Evolutionary conservation across 140 eudicot genomes (phyloP), one percentile per base, ranked within the genome.

Genomic region (Cichorium intybus): DNA sequence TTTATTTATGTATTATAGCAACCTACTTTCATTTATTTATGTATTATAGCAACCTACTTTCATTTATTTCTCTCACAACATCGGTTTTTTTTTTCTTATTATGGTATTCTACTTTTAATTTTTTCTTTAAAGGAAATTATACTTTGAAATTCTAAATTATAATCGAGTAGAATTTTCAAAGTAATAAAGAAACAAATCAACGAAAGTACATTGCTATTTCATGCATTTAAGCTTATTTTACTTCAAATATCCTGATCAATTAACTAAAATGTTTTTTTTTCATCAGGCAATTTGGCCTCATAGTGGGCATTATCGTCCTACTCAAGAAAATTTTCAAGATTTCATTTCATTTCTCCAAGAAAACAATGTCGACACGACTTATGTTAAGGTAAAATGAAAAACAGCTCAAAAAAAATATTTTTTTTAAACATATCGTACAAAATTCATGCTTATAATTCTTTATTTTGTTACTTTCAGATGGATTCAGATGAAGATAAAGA

Each of bases 251-350:
- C 41, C 18, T 27, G 41, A 48, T 63, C 69, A 34, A 20, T 52
- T 9, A 28, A 73, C 22, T 72, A 62, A 64, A 31, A 52, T 46
- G 54, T 56, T 52, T 56, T 49, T 23, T 26, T 74, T 57, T 55
- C 68, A 49, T 62, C 69, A 74, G 79, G 96, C 91, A 45, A 87
- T 88, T 26, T 92, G 96, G 98, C 98, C 98, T 75, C 96, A 92
- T 70, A 92, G 98, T 29, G 96, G 98, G 0, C 99, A 93, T 68
- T 93, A 93, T 57, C 77, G 78, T 23, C 99, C 99, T 8, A 93
- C 99, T 2, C 81, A 81, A 57, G 99, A 93, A 70, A 88, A 88
- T 47, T 93, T 93, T 45, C 93, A 85, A 70, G 99, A 88, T 56
- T 83, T 88, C 58, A 16, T 85, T 51, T 79, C 88, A 9, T 93